Evolutionary conservation across 768 basidiomycete genomes (phyloP), one percentile per base, ranked within the genome.

Genomic region (Tricholoma sp.): DNA sequence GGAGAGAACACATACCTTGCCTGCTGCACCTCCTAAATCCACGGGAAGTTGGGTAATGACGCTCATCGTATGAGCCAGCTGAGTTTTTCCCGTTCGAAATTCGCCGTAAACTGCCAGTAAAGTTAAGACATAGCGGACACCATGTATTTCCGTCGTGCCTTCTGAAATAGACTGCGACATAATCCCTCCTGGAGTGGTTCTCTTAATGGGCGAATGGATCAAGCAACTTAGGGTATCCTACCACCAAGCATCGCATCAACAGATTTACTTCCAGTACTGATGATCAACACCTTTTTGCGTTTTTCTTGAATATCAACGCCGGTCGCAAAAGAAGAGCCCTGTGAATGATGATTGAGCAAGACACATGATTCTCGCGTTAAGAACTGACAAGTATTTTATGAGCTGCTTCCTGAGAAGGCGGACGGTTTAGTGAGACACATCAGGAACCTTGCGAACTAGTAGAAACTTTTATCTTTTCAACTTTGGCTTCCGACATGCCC

Each of bases 401-500:
- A 8, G 92, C 92, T 6, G 90, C 91, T 76, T 97, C 94, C 91
- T 95, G 37, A 34, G 31, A 34, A 34, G 31, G 12, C 50, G 8
- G 61, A 43, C 47, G 24, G 52, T 31, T 45, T 2, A 50, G 16
- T 18, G n/a, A 19, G 6, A 29, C 41, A 18, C 19, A 55, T 54
- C 46, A 57, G 58, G 59, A 56, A 57, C 32, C 22, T 34, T 29
- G 4, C 27, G 55, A 32, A 19, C 16, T 22, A 9, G 21, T 18
- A 21, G 10, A 39, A 56, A 83, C 93, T 77, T 96, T 96, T 65
- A 98, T 91, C 70, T 98, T 98, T 67, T 98, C 95, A 1, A 98
- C 94, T 69, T 98, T 98, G 0, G 95, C 90, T 64, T 97, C 95
- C 3, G 94, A 94, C 81, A 96, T 87, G 43, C 95, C 95, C 92